These are phyloP conservation scores for Kregervanrija delftensis DNA, from an alignment of 805 yeast species.

Conservation along the genomic window DNA sequence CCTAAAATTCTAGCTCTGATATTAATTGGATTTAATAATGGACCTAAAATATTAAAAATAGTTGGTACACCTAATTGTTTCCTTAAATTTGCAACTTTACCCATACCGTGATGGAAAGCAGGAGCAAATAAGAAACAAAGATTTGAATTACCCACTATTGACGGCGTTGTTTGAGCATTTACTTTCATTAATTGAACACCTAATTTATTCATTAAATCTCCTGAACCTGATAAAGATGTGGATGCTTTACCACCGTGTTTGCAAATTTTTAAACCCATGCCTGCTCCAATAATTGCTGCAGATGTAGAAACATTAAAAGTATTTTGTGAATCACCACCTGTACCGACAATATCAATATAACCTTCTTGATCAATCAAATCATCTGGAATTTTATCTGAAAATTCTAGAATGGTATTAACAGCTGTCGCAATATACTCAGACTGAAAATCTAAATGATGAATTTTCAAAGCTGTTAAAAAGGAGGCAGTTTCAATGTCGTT, in stretches of 20 bases:
- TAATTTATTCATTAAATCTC: constrained; percentile 73
- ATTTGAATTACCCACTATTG: constrained; percentile 40
- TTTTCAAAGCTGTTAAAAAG: constrained; percentile 71
- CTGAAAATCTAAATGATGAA: constrained; percentile 70
- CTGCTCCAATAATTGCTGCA: constrained; percentile 90
- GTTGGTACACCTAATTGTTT: constrained; percentile 81
- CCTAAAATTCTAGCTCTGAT: constrained; percentile 78
- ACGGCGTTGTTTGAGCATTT: constrained; percentile 53
- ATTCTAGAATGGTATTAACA: constrained; percentile 63
- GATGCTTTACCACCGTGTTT: constrained; percentile 98
- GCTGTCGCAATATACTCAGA: constrained; percentile 84
- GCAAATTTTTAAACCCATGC: constrained; percentile 73
- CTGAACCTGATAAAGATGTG: constrained; percentile 89
- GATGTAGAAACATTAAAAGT: constrained; percentile 96
- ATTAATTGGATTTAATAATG: constrained; percentile 87
- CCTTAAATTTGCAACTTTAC: constrained; percentile 70
- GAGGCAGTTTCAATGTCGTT: constrained; percentile 68
- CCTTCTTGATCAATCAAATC: constrained; percentile 40
- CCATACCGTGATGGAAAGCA: constrained; percentile 90
- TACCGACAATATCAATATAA: constrained; percentile 88
- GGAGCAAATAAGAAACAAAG: constrained; percentile 86
- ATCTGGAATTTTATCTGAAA: constrained; percentile 48
- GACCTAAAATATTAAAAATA: constrained; percentile 90
- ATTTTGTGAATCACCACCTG: constrained; percentile 98
- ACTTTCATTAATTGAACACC: constrained; percentile 80